Evolutionary conservation across 2,329 filamentous ascomycete genomes (phyloP).

Genomic region (Ceratocystis variospora): DNA sequence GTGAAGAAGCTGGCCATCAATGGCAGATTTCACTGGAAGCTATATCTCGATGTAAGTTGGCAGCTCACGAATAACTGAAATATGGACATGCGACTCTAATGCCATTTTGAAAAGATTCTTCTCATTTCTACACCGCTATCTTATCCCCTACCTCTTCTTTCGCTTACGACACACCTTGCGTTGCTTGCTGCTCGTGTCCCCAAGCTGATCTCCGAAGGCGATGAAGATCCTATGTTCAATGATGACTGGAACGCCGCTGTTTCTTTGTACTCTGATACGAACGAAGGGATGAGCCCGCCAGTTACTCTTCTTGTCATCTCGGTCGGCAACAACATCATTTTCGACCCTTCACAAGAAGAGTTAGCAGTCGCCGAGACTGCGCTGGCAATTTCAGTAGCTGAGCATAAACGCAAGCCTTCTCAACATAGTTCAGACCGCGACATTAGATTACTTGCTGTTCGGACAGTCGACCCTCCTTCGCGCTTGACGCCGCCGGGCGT

Average conservation of each 20-base stretch:
- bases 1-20: slow-evolving; percentile 73
- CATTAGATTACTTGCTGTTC: slow-evolving; percentile 51
- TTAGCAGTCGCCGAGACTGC: slow-evolving; percentile 84
- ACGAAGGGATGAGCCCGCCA: slow-evolving; percentile 47
- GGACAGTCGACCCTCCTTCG: slow-evolving; percentile 62
- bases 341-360: slow-evolving; percentile 84
- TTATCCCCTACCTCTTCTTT: slow-evolving; percentile 84
- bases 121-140: slow-evolving; percentile 86
- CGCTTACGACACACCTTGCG: slow-evolving; percentile 83
- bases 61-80: not conserved
- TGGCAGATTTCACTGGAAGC: slow-evolving; percentile 82
- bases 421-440: slow-evolving; percentile 32
- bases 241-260: slow-evolving; percentile 88
- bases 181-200: slow-evolving; percentile 78
- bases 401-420: slow-evolving; percentile 25
- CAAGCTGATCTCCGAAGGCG: slow-evolving; percentile 69
- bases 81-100: slow-evolving; percentile 17
- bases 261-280: slow-evolving; percentile 51
- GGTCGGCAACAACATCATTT: slow-evolving; percentile 77
- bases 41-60: slow-evolving; percentile 78
- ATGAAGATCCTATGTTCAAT: slow-evolving; percentile 95
- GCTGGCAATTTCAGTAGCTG: slow-evolving; percentile 67
- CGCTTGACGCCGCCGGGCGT: slow-evolving; percentile 58
- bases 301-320: slow-evolving; percentile 83
- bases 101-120: slow-evolving; percentile 51